Conservation (phyloP, 495 filamentous ascomycete species). For the Penicilliopsis zonata region DNA sequence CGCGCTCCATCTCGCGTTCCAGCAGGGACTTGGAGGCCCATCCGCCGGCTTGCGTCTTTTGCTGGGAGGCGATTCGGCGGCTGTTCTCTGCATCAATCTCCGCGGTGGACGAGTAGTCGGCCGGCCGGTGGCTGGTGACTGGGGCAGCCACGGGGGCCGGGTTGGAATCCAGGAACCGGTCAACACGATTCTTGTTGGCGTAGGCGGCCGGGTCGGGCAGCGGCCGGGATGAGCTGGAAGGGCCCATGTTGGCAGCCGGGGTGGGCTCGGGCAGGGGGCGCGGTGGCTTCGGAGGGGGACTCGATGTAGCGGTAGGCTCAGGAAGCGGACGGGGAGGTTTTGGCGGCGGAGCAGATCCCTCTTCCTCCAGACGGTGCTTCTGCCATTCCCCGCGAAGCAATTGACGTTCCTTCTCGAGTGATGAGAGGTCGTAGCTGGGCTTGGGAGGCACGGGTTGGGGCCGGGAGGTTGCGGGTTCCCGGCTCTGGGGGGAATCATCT, state of each 20-base stretch:
- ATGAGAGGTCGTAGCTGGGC: conserved; percentile 53
- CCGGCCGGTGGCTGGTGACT: conserved; percentile 28
- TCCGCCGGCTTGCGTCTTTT: conserved; percentile 59
- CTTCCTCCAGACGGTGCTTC: conserved; percentile 35
- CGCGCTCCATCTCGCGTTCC: conserved; percentile 92
- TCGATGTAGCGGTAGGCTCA: conserved; percentile 10
- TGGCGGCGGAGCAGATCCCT: conserved; percentile 5
- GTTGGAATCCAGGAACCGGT: conserved; percentile 41
- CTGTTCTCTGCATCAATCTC: conserved; percentile 61
- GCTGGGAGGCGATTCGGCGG: conserved; percentile 48
- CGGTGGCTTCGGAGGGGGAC: conserved; percentile 4
- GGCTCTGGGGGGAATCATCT: too few relatives aligned
- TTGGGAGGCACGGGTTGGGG: conserved; percentile 37
- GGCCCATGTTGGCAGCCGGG: conserved; percentile 3
- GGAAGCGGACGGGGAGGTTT: conserved; percentile 27
- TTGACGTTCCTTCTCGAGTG: conserved; percentile 62
- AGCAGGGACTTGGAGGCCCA: conserved; percentile 75
- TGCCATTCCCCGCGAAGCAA: conserved; percentile 61
- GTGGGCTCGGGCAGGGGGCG: conserved; percentile 9
- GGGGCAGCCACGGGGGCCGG: conserved; percentile 27
- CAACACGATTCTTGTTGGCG: conserved; percentile 22
- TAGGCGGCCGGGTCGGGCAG: conserved; percentile 40
- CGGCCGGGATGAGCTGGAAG: conserved; percentile 24
- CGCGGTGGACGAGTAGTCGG: conserved; percentile 47
- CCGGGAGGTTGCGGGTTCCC: conserved; percentile 22